Conservation (phyloP, 2,329 filamentous ascomycete species). For the Shiraia bambusicola region DNA sequence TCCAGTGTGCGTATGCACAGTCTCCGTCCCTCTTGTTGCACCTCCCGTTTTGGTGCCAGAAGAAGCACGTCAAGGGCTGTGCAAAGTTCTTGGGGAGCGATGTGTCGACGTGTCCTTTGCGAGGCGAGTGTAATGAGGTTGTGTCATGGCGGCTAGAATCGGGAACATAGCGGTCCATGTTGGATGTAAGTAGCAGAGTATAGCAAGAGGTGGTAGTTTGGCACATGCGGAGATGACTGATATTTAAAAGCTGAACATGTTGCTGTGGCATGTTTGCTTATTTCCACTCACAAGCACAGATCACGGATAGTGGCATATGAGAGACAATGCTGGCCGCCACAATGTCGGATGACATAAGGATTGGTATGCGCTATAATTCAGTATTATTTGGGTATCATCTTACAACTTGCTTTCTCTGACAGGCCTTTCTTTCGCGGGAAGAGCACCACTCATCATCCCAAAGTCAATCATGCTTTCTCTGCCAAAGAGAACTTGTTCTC, state of each 20-base stretch:
- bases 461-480: slow-evolving; percentile 52
- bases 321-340: too few relatives aligned
- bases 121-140: not conserved
- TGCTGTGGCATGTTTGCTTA: not conserved
- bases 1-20: slow-evolving; percentile 8
- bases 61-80: slow-evolving; percentile 8
- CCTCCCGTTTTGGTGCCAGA: slow-evolving; percentile 11
- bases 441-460: slow-evolving; percentile 58
- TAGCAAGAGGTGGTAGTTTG: too few relatives aligned
- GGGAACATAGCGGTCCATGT: slow-evolving; percentile 1
- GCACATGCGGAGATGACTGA: not conserved
- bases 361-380: too few relatives aligned
- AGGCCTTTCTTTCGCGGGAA: slow-evolving; percentile 37
- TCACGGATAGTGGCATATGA: not conserved
- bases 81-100: slow-evolving; percentile 11
- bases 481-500: slow-evolving; percentile 58
- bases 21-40: slow-evolving; percentile 8
- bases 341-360: not conserved
- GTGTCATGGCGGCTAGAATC: not conserved
- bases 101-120: not conserved
- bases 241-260: not conserved
- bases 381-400: slow-evolving; percentile 17
- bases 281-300: not conserved
- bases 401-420: slow-evolving; percentile 53
- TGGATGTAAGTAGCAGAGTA: not conserved